These are phyloP conservation scores for Didymella glomerata DNA, from an alignment of 2,329 filamentous ascomycete genomes.

Conservation along the genomic window DNA sequence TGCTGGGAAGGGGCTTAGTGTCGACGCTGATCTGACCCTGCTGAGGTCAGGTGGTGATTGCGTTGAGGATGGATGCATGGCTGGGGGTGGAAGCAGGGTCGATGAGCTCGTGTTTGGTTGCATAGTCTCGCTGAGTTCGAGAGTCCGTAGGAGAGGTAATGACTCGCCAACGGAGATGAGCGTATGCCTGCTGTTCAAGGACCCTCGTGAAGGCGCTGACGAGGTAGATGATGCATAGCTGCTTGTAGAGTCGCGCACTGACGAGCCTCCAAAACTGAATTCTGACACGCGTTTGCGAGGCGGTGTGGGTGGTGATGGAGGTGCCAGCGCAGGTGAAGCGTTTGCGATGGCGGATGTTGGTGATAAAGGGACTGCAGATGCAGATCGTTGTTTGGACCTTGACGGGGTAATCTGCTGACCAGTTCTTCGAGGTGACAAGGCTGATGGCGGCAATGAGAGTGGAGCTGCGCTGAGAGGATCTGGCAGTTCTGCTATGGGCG, in stretches of 20 bases:
- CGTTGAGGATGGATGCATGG: slow-evolving; percentile 29
- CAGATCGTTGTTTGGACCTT: background rate
- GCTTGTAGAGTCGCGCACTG: slow-evolving; percentile 81
- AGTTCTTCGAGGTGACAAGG: slow-evolving; percentile 2
- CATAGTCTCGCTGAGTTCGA: slow-evolving; percentile 27
- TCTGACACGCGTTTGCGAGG: slow-evolving; percentile 37
- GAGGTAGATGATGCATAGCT: slow-evolving; percentile 87
- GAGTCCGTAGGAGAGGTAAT: slow-evolving; percentile 23
- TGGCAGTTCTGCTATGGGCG: slow-evolving; percentile 21
- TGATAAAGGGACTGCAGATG: background rate
- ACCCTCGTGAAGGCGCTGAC: slow-evolving; percentile 22
- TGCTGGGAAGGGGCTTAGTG: slow-evolving; percentile 32
- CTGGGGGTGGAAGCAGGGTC: slow-evolving; percentile 37
- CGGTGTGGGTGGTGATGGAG: slow-evolving; percentile 3
- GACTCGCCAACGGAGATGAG: slow-evolving; percentile 27
- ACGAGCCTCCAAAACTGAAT: slow-evolving; percentile 68
- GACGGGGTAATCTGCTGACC: background rate
- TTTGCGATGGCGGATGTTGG: background rate
- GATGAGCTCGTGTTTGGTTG: slow-evolving; percentile 8
- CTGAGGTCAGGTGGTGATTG: slow-evolving; percentile 15
- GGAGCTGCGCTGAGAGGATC: slow-evolving; percentile 6
- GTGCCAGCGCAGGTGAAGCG: background rate
- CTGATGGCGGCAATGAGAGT: background rate
- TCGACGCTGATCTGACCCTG: slow-evolving; percentile 24
- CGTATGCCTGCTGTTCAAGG: slow-evolving; percentile 19